Evolutionary conservation across 352 stramenopile genomes (phyloP).

Genomic region (Pythium sp.): DNA sequence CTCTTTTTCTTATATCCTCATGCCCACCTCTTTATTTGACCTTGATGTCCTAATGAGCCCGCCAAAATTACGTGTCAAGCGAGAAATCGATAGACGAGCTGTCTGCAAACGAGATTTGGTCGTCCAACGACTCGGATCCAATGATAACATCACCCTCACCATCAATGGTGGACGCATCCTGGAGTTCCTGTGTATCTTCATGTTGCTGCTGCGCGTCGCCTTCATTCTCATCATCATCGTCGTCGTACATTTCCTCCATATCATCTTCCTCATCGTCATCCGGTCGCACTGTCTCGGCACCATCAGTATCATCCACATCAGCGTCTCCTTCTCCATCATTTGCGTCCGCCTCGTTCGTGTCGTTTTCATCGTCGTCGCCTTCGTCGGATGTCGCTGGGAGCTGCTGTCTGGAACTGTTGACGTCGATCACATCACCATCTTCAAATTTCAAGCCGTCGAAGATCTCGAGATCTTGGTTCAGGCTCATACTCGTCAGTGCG

Average conservation of each 20-base stretch:
- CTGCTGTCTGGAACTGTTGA: constrained; percentile 32
- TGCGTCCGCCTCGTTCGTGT: constrained; percentile 13
- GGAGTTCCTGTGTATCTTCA: constrained; percentile 1
- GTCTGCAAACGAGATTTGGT: constrained; percentile 9
- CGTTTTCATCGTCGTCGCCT: constrained; percentile 26
- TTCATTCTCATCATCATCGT: constrained; percentile 49
- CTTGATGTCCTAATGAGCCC: background rate
- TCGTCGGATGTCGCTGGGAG: constrained; percentile 20
- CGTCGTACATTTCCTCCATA: constrained; percentile 51
- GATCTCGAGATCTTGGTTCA: constrained; percentile 78
- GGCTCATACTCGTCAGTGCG: constrained; percentile 64
- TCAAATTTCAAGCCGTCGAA: constrained; percentile 88
- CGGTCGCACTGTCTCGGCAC: constrained; percentile 31
- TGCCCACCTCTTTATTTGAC: background rate
- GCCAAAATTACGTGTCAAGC: constrained; percentile 16
- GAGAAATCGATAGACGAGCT: constrained; percentile 20
- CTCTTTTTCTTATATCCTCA: background rate
- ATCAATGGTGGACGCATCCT: background rate
- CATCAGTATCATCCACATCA: constrained; percentile 35
- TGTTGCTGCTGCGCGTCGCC: constrained; percentile 1
- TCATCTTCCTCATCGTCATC: constrained; percentile 44
- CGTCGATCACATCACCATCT: constrained; percentile 77
- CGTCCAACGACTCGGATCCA: background rate
- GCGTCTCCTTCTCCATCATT: constrained; percentile 17
- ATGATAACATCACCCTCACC: background rate